Base-by-base conservation (phyloP, 2,329 filamentous ascomycete genomes). In the Penicillium sp. region DNA sequence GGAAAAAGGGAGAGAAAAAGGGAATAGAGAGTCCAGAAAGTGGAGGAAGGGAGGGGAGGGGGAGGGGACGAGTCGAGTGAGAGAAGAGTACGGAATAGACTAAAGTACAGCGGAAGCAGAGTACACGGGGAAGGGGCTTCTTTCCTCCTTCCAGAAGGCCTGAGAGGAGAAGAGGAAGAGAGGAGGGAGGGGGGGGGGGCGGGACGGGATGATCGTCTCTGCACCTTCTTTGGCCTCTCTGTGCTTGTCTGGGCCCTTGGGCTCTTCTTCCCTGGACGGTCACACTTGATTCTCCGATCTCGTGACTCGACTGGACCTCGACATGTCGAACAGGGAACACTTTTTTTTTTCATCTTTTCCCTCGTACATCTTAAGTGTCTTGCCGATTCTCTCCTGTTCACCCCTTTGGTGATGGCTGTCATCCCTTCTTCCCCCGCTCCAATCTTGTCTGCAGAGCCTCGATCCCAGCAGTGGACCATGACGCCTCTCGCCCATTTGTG, bases 71-170 rank as follows among this genome's bases (percentile, higher is more conserved):
- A 19, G 14, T 22, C 16, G 33, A 37, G 35, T 22, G 25, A 35
- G 48, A 35, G 30, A 14, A 22, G n/a, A 14, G 46, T 37, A 19
- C 28, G 28, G 28, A 30, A 7, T 30, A 4, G 28, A 30, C 28
- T 30, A 22, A 22, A 22, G 19, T 22, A 22, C 19, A 22, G 19
- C 19, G 19, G 19, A 22, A 22, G 28, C 7, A 22, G 53, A 45
- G 52, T 19, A 61, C 61, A 65, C 64, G 65, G 65, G 63, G 66
- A 67, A 68, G 62, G 65, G 65, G 65, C 63, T 68, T 66, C 59
- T 62, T 58, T 63, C 43, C 60, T 68, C 54, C 66, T 68, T 68
- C 64, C 62, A 67, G 67, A 68, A 68, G 66, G 61, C 55, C 59
- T 59, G 59, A 53, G 38, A 53, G 37, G 19, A 53, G 25, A 28